Percentiles rank a stretch among this genome's conserved stretches.
Conservation (phyloP, 495 filamentous ascomycete genomes). For the Rostrohypoxylon terebratum region DNA sequence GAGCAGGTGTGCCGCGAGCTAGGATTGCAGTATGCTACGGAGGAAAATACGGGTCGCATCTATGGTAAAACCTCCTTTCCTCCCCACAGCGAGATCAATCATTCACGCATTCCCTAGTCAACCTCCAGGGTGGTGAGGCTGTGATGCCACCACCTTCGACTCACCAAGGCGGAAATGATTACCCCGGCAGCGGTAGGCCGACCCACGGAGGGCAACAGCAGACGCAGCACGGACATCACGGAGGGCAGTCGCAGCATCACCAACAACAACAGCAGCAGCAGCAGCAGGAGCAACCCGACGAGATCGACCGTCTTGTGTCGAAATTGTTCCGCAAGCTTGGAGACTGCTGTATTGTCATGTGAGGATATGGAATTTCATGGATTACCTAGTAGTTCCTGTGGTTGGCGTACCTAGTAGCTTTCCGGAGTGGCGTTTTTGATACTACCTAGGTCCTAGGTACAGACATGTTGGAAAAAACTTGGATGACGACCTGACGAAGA, state of each 20-base stretch:
- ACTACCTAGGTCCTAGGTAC: too few relatives aligned
- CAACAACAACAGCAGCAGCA: slow-evolving; percentile 48
- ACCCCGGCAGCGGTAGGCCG: slow-evolving; percentile 23
- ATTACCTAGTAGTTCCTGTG: neutral
- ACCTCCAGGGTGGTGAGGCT: slow-evolving; percentile 54
- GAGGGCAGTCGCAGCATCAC: slow-evolving; percentile 51
- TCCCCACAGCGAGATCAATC: neutral
- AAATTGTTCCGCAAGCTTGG: slow-evolving; percentile 72
- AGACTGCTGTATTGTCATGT: slow-evolving; percentile 85
- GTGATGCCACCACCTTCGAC: slow-evolving; percentile 59
- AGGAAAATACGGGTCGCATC: slow-evolving; percentile 88
- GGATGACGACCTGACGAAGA: neutral
- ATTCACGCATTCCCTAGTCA: slow-evolving; percentile 36
- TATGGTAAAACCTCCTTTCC: slow-evolving; percentile 64
- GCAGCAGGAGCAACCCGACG: slow-evolving; percentile 65
- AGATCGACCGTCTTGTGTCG: slow-evolving; percentile 72
- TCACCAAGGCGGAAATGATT: slow-evolving; percentile 41
- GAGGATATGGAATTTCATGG: slow-evolving; percentile 31
- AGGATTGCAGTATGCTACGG: slow-evolving; percentile 82
- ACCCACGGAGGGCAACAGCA: slow-evolving; percentile 50
- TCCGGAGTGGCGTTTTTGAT: neutral
- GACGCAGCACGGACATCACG: slow-evolving; percentile 48
- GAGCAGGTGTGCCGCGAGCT: slow-evolving; percentile 85
- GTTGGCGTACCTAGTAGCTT: neutral
- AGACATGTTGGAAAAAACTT: neutral